Base-by-base conservation (phyloP, 306 rosid genomes). In the Pyrus communis region DNA sequence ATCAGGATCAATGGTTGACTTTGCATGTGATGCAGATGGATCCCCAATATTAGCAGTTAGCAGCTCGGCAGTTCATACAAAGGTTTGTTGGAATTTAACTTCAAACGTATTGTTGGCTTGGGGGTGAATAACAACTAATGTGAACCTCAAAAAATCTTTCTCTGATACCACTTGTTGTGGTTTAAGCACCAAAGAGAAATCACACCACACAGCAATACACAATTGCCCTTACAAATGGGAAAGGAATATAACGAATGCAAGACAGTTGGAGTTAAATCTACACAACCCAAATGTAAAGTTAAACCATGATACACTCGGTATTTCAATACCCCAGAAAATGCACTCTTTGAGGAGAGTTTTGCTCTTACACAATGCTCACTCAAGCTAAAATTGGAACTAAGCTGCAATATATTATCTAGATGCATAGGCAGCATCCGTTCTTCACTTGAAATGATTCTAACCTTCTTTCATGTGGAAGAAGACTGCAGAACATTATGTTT, bases 1-100 rank as follows among this genome's bases (percentile, higher is more conserved):
- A 9, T 91, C 98, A 65, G 98, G 96, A 54, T 92, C 97, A 61
- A 75, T 92, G 89, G 91, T 92, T 80, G 98, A 95, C 86, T 92
- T 89, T 79, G 97, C 96, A 25, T 87, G 90, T 61, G 97, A 89
- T 82, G 88, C 87, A 45, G 84, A 90, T 84, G 98, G 98, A 69
- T 86, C 82, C 82, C 97, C 92, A 69, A 88, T 95, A 84, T 81
- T 95, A 82, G 96, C 97, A 61, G 85, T 95, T 75, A 92, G 97
- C 90, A 87, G 84, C 85, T 82, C 92, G 75, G 97, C 98, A 38
- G 85, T 87, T 75, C 97, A 92, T 80, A 43, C 93, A 30, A 87
- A 90, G 96, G 98, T 94, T 75, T 55, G 43, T 31, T 49, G 21
- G 7, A 49, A 14, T 49, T 43, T 5, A 49, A 49, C 55, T 49